Evolutionary conservation across 345 rosid species (phyloP), one percentile per base, ranked within the genome.

Genomic region (Nasturtium officinale): DNA sequence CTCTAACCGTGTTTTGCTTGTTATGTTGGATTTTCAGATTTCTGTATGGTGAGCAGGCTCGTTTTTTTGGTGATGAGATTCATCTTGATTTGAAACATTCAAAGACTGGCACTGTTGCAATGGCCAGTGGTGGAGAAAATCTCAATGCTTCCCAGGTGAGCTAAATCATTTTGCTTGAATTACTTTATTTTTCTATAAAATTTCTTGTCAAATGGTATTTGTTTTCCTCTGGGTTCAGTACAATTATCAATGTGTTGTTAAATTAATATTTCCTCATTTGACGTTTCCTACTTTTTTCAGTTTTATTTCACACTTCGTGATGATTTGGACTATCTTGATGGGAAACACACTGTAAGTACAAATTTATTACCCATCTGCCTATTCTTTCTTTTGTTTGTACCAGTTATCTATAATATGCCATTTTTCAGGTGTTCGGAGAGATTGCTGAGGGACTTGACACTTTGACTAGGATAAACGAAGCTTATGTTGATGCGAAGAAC

Each of bases 111-210:
- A 86, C 96, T 42, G 81, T 91, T 80, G 92, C 98, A 38, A 95
- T 95, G 99, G 96, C 98, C 61, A 91, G 97, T 72, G 97, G 87
- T 68, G 98, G 99, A 38, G 94, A 90, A 78, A 91, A 91, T 83
- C 87, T 95, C 45, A 91, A 95, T 86, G 96, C 99, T 85, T 95
- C 98, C 8, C 99, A 91, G 94, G 99, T 89, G 35, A 68, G 12
- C 29, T 10, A 3, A 46, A 18, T 72, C 51, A 37, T 67, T 29
- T 65, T 67, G 5, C 12, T 63, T 35, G 13, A 56, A 17, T 38
- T 35, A 12, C 45, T 46, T 61, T 61, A 21, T 18, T 72, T 68
- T 6, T 15, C 16, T 13, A 23, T 61, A 21, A 23, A 23, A 4
- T 23, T 47, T 42, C 15, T 13, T 15, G 21, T 6, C 29, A 20